Conservation (phyloP, 73 alveolate genomes). For the Paramecium pentaurelia region DNA sequence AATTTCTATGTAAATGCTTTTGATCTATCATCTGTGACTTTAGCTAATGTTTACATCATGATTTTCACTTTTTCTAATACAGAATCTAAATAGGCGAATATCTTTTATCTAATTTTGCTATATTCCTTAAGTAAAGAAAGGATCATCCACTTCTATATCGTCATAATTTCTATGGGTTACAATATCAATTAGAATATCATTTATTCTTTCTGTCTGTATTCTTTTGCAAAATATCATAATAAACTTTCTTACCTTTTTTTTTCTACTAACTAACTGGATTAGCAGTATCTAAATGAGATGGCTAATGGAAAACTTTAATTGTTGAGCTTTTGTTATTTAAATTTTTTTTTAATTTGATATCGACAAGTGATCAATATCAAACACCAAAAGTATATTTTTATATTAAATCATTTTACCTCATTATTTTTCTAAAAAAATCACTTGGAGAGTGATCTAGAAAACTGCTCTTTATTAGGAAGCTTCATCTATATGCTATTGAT, state of each 20-base stretch:
- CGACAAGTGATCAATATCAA: slow-evolving; percentile 76
- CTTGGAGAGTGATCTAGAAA: slow-evolving; percentile 70
- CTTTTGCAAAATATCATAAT: slow-evolving; percentile 66
- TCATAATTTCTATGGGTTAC: slow-evolving; percentile 93
- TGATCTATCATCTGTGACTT: slow-evolving; percentile 59
- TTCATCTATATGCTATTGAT: slow-evolving; percentile 85
- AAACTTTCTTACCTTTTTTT: slow-evolving; percentile 79
- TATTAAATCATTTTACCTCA: slow-evolving; percentile 74
- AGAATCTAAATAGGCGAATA: slow-evolving; percentile 62
- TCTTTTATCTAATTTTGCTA: slow-evolving; percentile 62
- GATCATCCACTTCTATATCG: slow-evolving; percentile 96
- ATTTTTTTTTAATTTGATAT: slow-evolving; percentile 49
- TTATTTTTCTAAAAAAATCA: slow-evolving; percentile 70
- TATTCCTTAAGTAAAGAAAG: slow-evolving; percentile 77
- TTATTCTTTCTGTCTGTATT: slow-evolving; percentile 56
- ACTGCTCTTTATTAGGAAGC: slow-evolving; percentile 64
- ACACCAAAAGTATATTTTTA: slow-evolving; percentile 58
- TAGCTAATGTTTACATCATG: slow-evolving; percentile 55
- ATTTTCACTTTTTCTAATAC: slow-evolving; percentile 69
- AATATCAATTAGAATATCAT: slow-evolving; percentile 77
- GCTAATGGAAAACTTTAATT: slow-evolving; percentile 80
- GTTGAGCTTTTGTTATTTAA: slow-evolving; percentile 62
- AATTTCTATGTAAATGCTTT: slow-evolving; percentile 75
- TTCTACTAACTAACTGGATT: slow-evolving; percentile 81
- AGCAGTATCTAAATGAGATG: slow-evolving; percentile 84